Evolutionary conservation across 1,284 basidiomycete species (phyloP).

Genomic region (Bjerkandera adusta): DNA sequence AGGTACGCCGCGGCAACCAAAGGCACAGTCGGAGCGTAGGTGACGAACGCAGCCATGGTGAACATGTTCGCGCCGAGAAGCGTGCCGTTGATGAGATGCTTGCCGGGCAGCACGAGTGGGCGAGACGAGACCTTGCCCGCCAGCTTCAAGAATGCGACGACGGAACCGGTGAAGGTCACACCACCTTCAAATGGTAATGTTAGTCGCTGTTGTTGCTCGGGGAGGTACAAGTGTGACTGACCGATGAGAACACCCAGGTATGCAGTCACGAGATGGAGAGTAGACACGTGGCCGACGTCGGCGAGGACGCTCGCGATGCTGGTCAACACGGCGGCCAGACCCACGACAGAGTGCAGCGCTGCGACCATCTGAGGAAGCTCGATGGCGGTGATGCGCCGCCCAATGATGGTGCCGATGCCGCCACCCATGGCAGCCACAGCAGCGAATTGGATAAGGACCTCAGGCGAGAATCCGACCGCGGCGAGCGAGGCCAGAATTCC

Average conservation of each 20-base stretch:
- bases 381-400: slow-evolving; percentile 79
- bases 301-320: slow-evolving; percentile 77
- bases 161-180: slow-evolving; percentile 78
- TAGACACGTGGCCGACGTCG: slow-evolving; percentile 61
- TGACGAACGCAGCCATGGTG: slow-evolving; percentile 75
- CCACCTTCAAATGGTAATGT: too few relatives aligned
- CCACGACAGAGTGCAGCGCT: slow-evolving; percentile 77
- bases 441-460: slow-evolving; percentile 76
- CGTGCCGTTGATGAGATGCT: slow-evolving; percentile 71
- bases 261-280: slow-evolving; percentile 75
- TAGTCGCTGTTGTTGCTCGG: not conserved
- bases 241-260: slow-evolving; percentile 85
- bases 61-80: slow-evolving; percentile 67
- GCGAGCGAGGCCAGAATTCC: slow-evolving; percentile 77
- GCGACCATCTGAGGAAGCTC: slow-evolving; percentile 82
- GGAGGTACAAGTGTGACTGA: slow-evolving; percentile 16
- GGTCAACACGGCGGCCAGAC: slow-evolving; percentile 82
- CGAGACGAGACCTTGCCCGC: slow-evolving; percentile 76
- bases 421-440: slow-evolving; percentile 71
- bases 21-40: slow-evolving; percentile 66
- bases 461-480: slow-evolving; percentile 77
- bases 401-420: slow-evolving; percentile 65
- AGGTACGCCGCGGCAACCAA: slow-evolving; percentile 75
- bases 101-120: slow-evolving; percentile 68
- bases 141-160: slow-evolving; percentile 86